Evolutionary conservation across 2,329 filamentous ascomycete genomes (phyloP).

Genomic region (Fusarium pilosicola): DNA sequence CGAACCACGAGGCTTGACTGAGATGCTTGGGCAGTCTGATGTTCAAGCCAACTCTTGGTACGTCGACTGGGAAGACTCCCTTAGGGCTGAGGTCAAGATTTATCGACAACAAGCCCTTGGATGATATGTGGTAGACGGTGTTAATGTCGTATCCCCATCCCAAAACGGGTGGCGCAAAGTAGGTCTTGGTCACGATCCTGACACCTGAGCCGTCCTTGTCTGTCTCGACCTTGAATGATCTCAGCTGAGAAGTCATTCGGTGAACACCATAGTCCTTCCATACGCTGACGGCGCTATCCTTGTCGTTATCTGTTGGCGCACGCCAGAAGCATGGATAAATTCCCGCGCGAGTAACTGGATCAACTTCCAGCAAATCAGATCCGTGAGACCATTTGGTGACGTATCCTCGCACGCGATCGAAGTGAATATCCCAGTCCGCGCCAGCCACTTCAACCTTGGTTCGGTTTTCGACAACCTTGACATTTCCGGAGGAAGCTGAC

Average conservation of each 20-base stretch:
- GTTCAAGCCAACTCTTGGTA: constrained; percentile 1
- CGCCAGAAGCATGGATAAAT: constrained; percentile 22
- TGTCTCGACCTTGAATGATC: not conserved
- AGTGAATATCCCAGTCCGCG: not conserved
- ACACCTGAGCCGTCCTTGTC: not conserved
- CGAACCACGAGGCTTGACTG: not conserved
- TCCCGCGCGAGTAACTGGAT: not conserved
- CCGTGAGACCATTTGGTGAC: not conserved
- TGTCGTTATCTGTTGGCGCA: constrained; percentile 6
- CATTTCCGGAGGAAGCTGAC: not conserved
- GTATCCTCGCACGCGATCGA: constrained; percentile 8
- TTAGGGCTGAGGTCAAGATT: not conserved
- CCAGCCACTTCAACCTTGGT: not conserved
- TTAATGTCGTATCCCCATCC: constrained; percentile 12
- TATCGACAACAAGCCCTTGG: not conserved
- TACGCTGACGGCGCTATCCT: not conserved
- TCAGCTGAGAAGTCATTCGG: constrained; percentile 8
- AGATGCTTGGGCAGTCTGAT: not conserved
- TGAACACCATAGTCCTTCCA: constrained; percentile 17
- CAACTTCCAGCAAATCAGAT: not conserved
- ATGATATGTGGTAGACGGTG: not conserved
- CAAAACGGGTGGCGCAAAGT: constrained; percentile 5
- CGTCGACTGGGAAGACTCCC: not conserved
- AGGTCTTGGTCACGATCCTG: not conserved
- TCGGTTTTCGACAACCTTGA: not conserved